Base-by-base conservation (phyloP, 352 stramenopile genomes). In the Phytophthora capsici region DNA sequence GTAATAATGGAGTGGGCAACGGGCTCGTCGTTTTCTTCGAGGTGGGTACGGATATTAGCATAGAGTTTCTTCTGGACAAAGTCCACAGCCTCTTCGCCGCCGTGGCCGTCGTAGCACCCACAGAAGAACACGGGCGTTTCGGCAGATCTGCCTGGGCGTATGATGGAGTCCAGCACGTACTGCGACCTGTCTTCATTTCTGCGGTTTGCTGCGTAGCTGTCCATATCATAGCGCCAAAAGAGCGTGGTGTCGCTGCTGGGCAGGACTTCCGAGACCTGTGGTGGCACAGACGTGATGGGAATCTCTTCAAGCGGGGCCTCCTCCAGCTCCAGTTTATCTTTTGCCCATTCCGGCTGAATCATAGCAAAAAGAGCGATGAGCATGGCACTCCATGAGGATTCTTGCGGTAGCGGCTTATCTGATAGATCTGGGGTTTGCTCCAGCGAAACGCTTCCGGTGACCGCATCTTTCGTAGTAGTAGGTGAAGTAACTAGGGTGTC, bases 61-160 rank as follows among this genome's bases (percentile, higher is more conserved):
- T 88, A 90, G 0, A 90, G 49, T 32, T 87, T 81, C 32, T 78
- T 74, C 56, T 90, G 77, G n/a, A 90, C 81, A 65, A 79, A 90
- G 54, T 88, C 77, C 20, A 90, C 81, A 4, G 81, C 81, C 37
- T 85, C 66, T 54, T 88, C 81, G 25, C 81, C 81, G 44, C 81
- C 81, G 57, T 90, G 81, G 36, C 81, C 81, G 49, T 90, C 81
- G 66, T 90, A 90, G 70, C 78, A 88, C n/a, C 73, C 81, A 51
- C 81, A 90, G 63, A 90, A 90, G 55, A 90, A 88, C 12, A 87
- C 56, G 4, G 73, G 47, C 28, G 66, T 75, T 19, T 66, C 23
- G 0, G n/a, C 19, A 44, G 20, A 43, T 32, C 49, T 55, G 25
- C 69, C 64, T 3, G 53, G 63, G 13, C 47, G 58, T 22, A 58